Evolutionary conservation across 2,329 filamentous ascomycete species (phyloP).

Genomic region (Lomentospora prolificans): DNA sequence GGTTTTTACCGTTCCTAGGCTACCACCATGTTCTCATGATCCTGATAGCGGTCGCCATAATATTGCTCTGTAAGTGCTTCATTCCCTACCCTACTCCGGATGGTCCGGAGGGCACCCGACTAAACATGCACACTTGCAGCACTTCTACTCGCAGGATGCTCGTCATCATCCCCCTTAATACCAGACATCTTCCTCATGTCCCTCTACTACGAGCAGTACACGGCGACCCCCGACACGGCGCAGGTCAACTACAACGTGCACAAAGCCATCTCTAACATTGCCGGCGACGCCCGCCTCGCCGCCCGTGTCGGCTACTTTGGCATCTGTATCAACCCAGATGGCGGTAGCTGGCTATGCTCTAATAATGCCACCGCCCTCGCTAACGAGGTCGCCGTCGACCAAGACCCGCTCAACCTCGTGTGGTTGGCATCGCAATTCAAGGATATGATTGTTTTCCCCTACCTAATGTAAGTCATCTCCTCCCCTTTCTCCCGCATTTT

Average conservation of each 20-base stretch:
- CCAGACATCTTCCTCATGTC: conserved; percentile 95
- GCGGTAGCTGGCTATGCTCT: conserved; percentile 86
- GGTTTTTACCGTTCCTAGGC: conserved; percentile 58
- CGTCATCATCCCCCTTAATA: conserved; percentile 89
- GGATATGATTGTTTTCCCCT: conserved; percentile 96
- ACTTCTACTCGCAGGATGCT: conserved; percentile 87
- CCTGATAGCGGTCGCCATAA: conserved; percentile 84
- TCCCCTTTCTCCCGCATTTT: not conserved
- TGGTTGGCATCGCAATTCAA: conserved; percentile 98
- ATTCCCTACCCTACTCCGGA: conserved; percentile 1
- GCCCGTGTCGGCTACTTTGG: conserved; percentile 96
- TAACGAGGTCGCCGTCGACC: conserved; percentile 77
- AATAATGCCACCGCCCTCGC: conserved; percentile 94
- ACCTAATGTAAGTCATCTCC: conserved; percentile 62
- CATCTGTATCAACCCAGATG: conserved; percentile 88
- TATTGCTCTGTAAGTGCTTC: conserved; percentile 74
- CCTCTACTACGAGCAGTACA: conserved; percentile 89
- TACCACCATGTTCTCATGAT: conserved; percentile 94
- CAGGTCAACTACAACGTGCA: conserved; percentile 88
- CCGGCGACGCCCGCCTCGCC: conserved; percentile 72
- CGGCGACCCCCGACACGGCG: conserved; percentile 68
- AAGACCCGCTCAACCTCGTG: conserved; percentile 93
- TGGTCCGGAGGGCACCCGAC: too few relatives aligned
- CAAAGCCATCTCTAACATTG: conserved; percentile 80
- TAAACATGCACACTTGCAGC: conserved; percentile 39